Base-by-base conservation (phyloP, 2,329 filamentous ascomycete genomes). In the Ophiocordyceps australis region DNA sequence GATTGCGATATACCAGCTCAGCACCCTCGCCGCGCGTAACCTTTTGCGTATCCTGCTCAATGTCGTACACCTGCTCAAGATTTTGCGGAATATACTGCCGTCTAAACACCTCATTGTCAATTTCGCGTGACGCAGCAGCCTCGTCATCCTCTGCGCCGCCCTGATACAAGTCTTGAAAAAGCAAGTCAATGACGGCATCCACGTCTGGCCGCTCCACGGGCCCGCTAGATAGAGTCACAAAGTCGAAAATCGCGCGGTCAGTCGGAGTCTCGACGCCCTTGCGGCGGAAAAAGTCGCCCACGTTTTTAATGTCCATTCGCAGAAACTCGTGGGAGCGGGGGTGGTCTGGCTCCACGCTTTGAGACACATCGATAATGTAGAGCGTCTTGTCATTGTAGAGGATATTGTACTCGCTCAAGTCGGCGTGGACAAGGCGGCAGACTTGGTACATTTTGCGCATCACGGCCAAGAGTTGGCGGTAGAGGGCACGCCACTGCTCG, bases 241-340 rank as follows among this genome's bases (percentile, higher is more conserved):
- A 95, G 37, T 74, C 67, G 52, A 91, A 98, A 9, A 83, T 60
- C n/a, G 65, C 57, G 17, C 77, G 70, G 48, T 95, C 86, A 2
- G 74, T 55, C 4, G 98, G 60, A 0, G 71, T 76, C 32, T 91
- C 73, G 3, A 95, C 82, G 21, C 76, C 77, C 47, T 93, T 76
- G 13, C 79, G 67, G 17, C 73, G 63, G 67, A 95, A 98, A 54
- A 92, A 98, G 48, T 92, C 82, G 14, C 73, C 77, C 2, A 92
- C 72, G 44, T 98, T 98, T 62, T 94, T 95, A 52, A 98, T 83
- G 45, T 98, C 89, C 85, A 94, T 95, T 18, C 89, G 74, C 39
- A 98, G 52, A 45, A 98, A 98, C 46, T 95, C 86, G 17, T 92
- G 62, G 3, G 80, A 86, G 30, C 81, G 69, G 0, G 89, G 89